Evolutionary conservation across 2,329 filamentous ascomycete genomes (phyloP).

Genomic region (Cladosporium sp.): DNA sequence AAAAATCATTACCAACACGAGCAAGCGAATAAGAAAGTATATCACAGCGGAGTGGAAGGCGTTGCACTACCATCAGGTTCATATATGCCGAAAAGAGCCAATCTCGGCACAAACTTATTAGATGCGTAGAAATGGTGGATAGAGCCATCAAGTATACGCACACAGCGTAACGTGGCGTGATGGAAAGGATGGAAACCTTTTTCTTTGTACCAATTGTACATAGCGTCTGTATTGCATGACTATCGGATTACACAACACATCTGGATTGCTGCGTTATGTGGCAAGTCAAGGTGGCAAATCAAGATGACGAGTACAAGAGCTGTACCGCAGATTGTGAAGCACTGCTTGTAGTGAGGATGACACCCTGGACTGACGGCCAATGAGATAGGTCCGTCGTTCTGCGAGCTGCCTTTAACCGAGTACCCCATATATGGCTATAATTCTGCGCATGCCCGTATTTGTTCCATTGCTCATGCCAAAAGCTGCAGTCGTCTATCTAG

Average conservation of each 20-base stretch:
- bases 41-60: not conserved
- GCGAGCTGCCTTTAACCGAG: too few species aligned
- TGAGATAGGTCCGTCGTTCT: too few species aligned
- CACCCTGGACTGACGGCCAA: too few species aligned
- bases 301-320: too few species aligned
- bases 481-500: too few species aligned
- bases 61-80: conserved; percentile 1
- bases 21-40: not conserved
- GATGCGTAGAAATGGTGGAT: conserved; percentile 9
- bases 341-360: too few species aligned
- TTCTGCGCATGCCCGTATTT: too few species aligned
- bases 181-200: conserved; percentile 2
- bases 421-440: too few species aligned
- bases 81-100: not conserved
- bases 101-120: not conserved
- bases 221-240: conserved; percentile 14
- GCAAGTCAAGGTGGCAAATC: too few species aligned
- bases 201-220: conserved; percentile 14
- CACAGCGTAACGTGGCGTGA: conserved; percentile 2
- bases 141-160: conserved; percentile 9
- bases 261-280: too few species aligned
- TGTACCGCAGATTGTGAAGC: too few species aligned
- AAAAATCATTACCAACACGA: not conserved
- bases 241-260: not conserved
- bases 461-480: too few species aligned